phyloP scores from a whole-genome alignment of 75 land plant genomes.

The Sequoia sempervirens region DNA sequence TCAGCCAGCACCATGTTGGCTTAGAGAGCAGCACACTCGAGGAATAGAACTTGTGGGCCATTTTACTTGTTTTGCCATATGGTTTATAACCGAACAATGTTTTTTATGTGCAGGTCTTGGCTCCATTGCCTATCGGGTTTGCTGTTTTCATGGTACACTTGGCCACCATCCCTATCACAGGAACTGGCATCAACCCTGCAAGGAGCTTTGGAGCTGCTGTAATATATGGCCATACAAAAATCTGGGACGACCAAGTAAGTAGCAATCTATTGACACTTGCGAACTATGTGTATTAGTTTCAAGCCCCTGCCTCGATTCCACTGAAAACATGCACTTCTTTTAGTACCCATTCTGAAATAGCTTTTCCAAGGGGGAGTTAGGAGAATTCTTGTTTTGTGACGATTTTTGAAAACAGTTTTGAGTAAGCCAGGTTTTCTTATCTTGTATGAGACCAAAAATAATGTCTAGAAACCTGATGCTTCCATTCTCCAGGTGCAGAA shows the following conservation, averaged over 20 bases:
- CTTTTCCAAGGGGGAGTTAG: not conserved
- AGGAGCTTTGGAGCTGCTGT: conserved; percentile 46
- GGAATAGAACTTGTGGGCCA: not conserved
- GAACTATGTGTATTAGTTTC: too few relatives aligned
- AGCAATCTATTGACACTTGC: too few relatives aligned
- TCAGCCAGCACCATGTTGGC: not conserved
- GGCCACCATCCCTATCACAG: conserved; percentile 50
- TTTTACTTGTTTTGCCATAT: not conserved
- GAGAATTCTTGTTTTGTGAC: not conserved
- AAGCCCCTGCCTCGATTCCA: not conserved
- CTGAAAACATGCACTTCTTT: not conserved
- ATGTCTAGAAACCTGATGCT: not conserved
- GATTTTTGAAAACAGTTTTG: not conserved
- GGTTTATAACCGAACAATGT: not conserved
- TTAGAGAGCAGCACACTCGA: not conserved
- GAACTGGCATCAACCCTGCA: conserved; percentile 51
- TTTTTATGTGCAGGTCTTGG: conserved; percentile 31
- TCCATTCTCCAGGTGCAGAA: not conserved
- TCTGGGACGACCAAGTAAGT: conserved; percentile 46
- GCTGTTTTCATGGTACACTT: conserved; percentile 52
- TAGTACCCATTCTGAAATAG: not conserved
- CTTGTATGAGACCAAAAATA: not conserved
- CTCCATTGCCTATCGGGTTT: conserved; percentile 47
- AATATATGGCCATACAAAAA: conserved; percentile 22
- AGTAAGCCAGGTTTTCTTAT: not conserved